Base-by-base conservation (phyloP, 352 stramenopile species). In the Globisporangium acanthophoron region DNA sequence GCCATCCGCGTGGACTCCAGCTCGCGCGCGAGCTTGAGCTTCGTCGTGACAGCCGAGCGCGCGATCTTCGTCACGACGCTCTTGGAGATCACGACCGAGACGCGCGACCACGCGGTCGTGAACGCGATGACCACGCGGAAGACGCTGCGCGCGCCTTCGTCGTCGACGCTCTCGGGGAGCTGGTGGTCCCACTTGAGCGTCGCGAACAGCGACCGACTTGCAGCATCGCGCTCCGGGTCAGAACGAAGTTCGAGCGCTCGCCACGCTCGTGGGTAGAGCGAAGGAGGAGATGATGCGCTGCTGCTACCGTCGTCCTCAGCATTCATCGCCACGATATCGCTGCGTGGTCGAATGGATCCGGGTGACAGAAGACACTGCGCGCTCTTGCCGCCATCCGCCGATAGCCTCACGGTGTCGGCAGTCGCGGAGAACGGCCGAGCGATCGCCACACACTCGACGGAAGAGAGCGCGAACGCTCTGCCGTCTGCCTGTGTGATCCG, bases 401-500 rank as follows among this genome's bases (percentile, higher is more conserved):
- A 63, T 2, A 62, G 53, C 12, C 54, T 49, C 18, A 52, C 58
- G 5, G 39, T 45, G 35, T 54, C 58, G 24, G 60, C 51, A n/a
- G 40, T 54, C 7, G 62, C 59, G 3, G 55, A 27, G 20, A 74
- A 67, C 2, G 73, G 48, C 0, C 67, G 63, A 0, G 74, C 74
- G 9, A 93, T 73, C 29, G 60, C 65, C 18, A 88, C 78, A 5
- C 71, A 48, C 8, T 69, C 46, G 29, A 94, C 73, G 3, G 68
- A 52, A 0, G 58, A 45, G 4, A 94, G 65, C 0, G 68, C 67
- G 43, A 92, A 87, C 5, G 68, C 59, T 29, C 78, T 62, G 29
- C 80, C 73, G 55, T 94, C 84, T 0, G 80, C 84, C 53, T 94
- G 81, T 0, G 77, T 88, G 46, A 92, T 58, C 0, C 80, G 80